phyloP scores from a whole-genome alignment of 192 early-diverging fungal species.

The Coemansia sp. region DNA sequence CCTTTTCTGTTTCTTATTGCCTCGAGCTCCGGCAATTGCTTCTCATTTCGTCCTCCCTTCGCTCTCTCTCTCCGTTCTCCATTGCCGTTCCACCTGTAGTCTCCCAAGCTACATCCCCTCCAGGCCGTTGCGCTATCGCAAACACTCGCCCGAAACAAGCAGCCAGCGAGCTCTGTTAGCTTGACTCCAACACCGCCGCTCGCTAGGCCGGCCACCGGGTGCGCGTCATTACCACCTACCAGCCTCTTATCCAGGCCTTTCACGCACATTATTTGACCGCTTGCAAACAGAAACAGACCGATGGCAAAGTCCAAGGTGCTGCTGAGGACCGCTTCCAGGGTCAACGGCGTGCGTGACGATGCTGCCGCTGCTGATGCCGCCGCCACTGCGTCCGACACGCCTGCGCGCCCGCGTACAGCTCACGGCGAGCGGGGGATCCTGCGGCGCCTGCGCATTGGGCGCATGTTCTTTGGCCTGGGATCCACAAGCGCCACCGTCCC shows the following conservation, averaged over 20 bases:
- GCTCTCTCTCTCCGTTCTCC: too few species aligned
- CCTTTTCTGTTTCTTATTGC: too few species aligned
- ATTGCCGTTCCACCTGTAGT: too few species aligned
- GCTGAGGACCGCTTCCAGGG: constrained; percentile 24
- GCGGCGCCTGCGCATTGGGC: constrained; percentile 42
- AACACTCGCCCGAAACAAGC: too few species aligned
- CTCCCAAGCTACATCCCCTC: too few species aligned
- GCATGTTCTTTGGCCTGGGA: constrained; percentile 36
- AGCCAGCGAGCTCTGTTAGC: too few species aligned
- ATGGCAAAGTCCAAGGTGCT: constrained; percentile 49
- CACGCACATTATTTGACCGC: not conserved
- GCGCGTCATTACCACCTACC: not conserved
- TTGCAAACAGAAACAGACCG: not conserved
- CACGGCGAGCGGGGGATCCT: constrained; percentile 40
- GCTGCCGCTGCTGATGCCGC: too few species aligned
- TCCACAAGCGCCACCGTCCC: not conserved
- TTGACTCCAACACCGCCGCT: too few species aligned
- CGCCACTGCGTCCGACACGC: constrained; percentile 7
- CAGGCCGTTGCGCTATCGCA: too few species aligned
- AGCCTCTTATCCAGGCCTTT: not conserved
- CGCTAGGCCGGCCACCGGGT: too few species aligned
- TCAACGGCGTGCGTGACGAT: constrained; percentile 8
- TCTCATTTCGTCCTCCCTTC: too few species aligned
- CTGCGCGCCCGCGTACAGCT: constrained; percentile 41
- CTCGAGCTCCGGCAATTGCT: too few species aligned